phyloP scores from a whole-genome alignment of 2,329 filamentous ascomycete genomes.

The Seiridium unicorne region DNA sequence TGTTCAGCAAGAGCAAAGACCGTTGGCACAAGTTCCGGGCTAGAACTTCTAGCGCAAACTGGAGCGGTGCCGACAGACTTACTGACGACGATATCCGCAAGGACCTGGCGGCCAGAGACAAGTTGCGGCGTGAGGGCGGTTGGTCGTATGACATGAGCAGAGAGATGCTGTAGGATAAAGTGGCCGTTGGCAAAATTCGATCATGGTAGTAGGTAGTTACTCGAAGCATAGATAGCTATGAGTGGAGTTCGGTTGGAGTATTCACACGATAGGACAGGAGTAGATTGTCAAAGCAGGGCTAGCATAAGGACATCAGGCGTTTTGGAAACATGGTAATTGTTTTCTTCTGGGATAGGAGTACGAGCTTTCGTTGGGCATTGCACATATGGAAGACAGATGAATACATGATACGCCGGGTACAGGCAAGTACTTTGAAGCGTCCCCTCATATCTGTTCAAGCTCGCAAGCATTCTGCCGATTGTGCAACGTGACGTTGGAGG shows the following conservation, averaged over 20 bases:
- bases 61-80: constrained; percentile 77
- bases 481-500: no score
- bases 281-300: background rate
- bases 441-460: background rate
- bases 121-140: constrained; percentile 67
- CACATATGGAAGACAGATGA: background rate
- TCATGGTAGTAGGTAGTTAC: background rate
- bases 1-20: constrained; percentile 88
- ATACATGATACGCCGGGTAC: background rate
- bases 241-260: background rate
- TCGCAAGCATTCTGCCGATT: no score
- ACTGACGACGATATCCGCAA: constrained; percentile 70
- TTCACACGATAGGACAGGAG: background rate
- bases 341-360: background rate
- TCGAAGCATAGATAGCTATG: background rate
- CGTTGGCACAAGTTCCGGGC: constrained; percentile 84
- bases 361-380: background rate
- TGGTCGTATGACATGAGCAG: constrained; percentile 59
- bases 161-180: constrained; percentile 23
- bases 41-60: constrained; percentile 92
- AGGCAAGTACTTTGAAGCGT: background rate
- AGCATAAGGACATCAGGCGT: background rate
- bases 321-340: background rate
- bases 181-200: background rate
- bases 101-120: constrained; percentile 68